Evolutionary conservation across 2,329 filamentous ascomycete genomes (phyloP).

Genomic region (Calonectria hongkongensis): DNA sequence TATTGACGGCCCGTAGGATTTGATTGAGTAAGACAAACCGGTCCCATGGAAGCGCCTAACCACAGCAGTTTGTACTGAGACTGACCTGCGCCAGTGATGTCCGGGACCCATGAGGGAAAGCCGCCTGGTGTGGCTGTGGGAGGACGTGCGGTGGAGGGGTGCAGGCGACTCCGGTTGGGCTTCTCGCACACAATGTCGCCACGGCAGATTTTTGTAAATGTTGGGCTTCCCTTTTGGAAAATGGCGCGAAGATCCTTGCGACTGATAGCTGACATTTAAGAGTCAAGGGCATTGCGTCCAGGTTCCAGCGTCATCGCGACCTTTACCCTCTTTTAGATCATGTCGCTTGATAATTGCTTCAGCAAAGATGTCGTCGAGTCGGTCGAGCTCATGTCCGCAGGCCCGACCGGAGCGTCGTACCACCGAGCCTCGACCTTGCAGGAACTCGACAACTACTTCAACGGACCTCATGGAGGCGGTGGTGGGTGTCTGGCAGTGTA

Average conservation of each 20-base stretch:
- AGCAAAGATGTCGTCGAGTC: background rate
- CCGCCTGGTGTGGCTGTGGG: constrained; percentile 13
- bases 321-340: background rate
- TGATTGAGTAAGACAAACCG: constrained; percentile 15
- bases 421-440: background rate
- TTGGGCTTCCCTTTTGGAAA: constrained; percentile 2
- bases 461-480: background rate
- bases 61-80: background rate
- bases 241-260: constrained; percentile 2
- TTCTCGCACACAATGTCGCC: constrained; percentile 11
- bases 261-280: constrained; percentile 8
- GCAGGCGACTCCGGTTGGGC: constrained; percentile 10
- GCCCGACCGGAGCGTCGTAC: background rate
- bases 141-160: constrained; percentile 11
- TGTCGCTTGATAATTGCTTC: constrained; percentile 1
- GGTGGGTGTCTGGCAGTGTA: constrained; percentile 22
- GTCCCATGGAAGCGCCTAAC: background rate
- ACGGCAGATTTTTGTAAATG: constrained; percentile 8
- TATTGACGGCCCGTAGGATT: background rate
- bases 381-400: constrained; percentile 10
- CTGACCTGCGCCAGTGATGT: background rate
- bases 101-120: constrained; percentile 2
- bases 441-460: background rate
- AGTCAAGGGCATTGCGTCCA: background rate
- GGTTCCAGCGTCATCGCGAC: background rate